Base-by-base conservation (phyloP, 164 flowering plant species). In the Chloranthus sessilifolius region DNA sequence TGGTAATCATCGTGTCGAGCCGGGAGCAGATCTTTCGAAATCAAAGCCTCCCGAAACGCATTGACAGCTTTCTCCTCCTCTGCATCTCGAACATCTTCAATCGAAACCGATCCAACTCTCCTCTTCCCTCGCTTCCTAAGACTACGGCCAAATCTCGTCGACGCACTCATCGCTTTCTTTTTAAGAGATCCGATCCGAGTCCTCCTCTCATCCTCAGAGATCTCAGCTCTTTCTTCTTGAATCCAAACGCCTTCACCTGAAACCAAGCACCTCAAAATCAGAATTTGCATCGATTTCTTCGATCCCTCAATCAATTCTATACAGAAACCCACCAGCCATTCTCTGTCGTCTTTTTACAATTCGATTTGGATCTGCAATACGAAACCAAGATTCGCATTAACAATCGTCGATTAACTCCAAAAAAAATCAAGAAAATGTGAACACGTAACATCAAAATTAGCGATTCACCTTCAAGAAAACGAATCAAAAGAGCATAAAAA, bases 141-240 rank as follows among this genome's bases (percentile, higher is more conserved):
- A 52, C 59, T 58, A 42, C 74, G 75, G 1, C 78, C 62, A 3
- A 79, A n/a, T 36, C 55, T 79, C 1, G 77, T 50, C 0, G 96
- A 88, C 53, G 95, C 94, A 76, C 60, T 76, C 68, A 73, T 72
- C 20, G 88, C 84, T 65, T 77, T 84, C 66, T 80, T 87, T 65
- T 61, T 81, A 49, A 81, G 62, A 36, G 81, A 74, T 72, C 82
- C 70, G 53, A 55, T 63, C 50, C 79, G 62, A 20, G 51, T 39
- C 47, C 70, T 59, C 54, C 68, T 74, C 69, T 84, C 90, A 26
- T 82, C 88, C 64, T 80, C 89, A 0, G 74, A 77, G 0, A 47
- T 56, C 65, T 79, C 83, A 50, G 69, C 66, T n/a, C 43, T 59
- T 53, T 83, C 89, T 53, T 84, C 88, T 50, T 43, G 40, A 53